A percentile compares a stretch with the other conserved stretches of the same genome.
phyloP scores from a whole-genome alignment of 2,329 filamentous ascomycete species.

The Diaporthe australafricana region DNA sequence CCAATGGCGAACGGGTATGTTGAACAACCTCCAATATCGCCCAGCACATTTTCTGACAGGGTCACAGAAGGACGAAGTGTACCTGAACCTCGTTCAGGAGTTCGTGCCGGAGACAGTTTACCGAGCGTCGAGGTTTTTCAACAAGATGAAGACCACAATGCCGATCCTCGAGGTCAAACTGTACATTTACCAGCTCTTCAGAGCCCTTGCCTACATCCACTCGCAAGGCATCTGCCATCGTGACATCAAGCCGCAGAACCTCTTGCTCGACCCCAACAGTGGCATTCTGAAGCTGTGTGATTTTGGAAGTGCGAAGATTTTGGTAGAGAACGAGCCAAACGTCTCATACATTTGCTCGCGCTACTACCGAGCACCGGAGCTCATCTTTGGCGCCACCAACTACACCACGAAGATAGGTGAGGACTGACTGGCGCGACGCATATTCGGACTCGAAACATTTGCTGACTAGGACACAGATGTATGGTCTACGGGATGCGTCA shows the following conservation, averaged over 20 bases:
- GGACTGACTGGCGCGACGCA: constrained; percentile 45
- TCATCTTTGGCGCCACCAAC: constrained; percentile 99
- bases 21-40: constrained; percentile 26
- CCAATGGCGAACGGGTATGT: constrained; percentile 94
- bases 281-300: constrained; percentile 97
- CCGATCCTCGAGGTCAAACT: constrained; percentile 98
- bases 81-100: constrained; percentile 97
- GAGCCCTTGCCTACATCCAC: constrained; percentile 97
- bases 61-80: constrained; percentile 92
- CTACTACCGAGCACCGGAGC: constrained; percentile 96
- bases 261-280: constrained; percentile 89
- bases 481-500: constrained; percentile 99
- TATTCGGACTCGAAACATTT: not conserved
- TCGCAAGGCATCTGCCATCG: constrained; percentile 99
- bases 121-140: constrained; percentile 97
- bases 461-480: constrained; percentile 75
- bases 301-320: constrained; percentile 98
- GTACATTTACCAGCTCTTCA: constrained; percentile 99
- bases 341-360: constrained; percentile 99
- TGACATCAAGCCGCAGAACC: constrained; percentile 99
- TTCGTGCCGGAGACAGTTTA: constrained; percentile 99
- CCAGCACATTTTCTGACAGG: constrained; percentile 34
- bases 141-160: constrained; percentile 99
- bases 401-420: constrained; percentile 99
- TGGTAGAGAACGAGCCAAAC: constrained; percentile 98